A percentile compares a stretch with the other conserved stretches of the same genome.
Evolutionary conservation across 345 rosid genomes (phyloP).

Genomic region (Passiflora organensis): DNA sequence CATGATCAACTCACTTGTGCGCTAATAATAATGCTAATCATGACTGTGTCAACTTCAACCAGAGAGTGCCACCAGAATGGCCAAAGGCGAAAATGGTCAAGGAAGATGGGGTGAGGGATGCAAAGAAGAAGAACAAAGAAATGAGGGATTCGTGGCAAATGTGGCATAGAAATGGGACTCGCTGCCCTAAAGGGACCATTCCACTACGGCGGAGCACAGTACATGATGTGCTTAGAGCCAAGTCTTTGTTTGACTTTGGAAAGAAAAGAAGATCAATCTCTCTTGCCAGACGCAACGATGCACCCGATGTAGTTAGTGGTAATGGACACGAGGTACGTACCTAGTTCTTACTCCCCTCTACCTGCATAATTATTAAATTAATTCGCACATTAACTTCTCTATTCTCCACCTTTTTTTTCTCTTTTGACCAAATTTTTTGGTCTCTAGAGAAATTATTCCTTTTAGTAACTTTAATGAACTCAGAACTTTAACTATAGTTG

Average conservation of each 20-base stretch:
- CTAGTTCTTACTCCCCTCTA: neutral
- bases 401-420: too few relatives aligned
- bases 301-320: conserved; percentile 70
- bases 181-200: conserved; percentile 26
- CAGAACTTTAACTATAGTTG: too few relatives aligned
- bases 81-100: conserved; percentile 14
- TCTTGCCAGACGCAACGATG: conserved; percentile 38
- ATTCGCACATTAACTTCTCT: too few relatives aligned
- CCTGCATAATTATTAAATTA: too few relatives aligned
- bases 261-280: conserved; percentile 46
- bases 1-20: too few relatives aligned
- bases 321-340: conserved; percentile 30
- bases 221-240: conserved; percentile 26
- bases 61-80: conserved; percentile 52
- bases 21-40: neutral
- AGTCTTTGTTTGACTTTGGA: conserved; percentile 84
- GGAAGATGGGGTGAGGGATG: conserved; percentile 18
- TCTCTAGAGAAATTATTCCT: too few relatives aligned
- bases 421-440: too few relatives aligned
- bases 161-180: conserved; percentile 33
- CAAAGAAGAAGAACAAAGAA: conserved; percentile 6
- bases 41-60: conserved; percentile 2
- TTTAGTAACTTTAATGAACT: too few relatives aligned
- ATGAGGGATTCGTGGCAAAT: conserved; percentile 34
- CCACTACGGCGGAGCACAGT: conserved; percentile 26